A percentile compares a stretch with the other conserved stretches of the same genome.
Evolutionary conservation across 2,329 filamentous ascomycete species (phyloP).

Genomic region (Aspergillus sclerotialis): DNA sequence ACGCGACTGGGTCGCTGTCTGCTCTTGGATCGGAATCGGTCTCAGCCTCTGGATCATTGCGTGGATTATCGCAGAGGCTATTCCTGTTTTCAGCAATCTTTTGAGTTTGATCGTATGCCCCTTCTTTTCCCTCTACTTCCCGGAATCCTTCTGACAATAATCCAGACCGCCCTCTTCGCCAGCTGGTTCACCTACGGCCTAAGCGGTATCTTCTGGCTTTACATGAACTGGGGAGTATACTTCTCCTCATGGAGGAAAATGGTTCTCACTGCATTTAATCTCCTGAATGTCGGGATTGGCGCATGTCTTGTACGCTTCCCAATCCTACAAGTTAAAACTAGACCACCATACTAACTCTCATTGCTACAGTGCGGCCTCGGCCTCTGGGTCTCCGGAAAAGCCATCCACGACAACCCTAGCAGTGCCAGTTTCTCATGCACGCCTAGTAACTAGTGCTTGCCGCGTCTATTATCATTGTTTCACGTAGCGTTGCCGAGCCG

Average conservation of each 20-base stretch:
- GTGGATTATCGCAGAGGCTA: constrained; percentile 62
- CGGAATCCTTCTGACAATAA: neutral
- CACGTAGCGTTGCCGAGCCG: neutral
- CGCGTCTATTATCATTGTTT: neutral
- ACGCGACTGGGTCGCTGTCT: constrained; percentile 44
- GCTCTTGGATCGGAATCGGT: constrained; percentile 55
- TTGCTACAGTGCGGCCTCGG: constrained; percentile 23
- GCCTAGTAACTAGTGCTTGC: constrained; percentile 15
- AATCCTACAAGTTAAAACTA: no score
- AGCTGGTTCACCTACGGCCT: constrained; percentile 57
- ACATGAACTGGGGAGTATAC: constrained; percentile 27
- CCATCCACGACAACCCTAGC: constrained; percentile 25
- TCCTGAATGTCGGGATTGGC: constrained; percentile 16
- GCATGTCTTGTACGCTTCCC: constrained; percentile 14
- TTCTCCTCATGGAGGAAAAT: constrained; percentile 26
- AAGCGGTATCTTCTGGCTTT: constrained; percentile 32
- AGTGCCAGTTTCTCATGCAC: constrained; percentile 26
- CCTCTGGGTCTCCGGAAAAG: constrained; percentile 27
- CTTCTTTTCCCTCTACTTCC: neutral
- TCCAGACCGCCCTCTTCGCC: constrained; percentile 51
- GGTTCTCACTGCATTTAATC: constrained; percentile 18
- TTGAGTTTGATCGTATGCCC: constrained; percentile 52
- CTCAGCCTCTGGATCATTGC: constrained; percentile 52
- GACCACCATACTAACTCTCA: constrained; percentile 2
- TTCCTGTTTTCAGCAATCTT: constrained; percentile 62